A percentile compares a stretch with the other conserved stretches of the same genome.
These are phyloP conservation scores for Penicillium paradoxum DNA, from an alignment of 495 filamentous ascomycete genomes.

Conservation along the genomic window DNA sequence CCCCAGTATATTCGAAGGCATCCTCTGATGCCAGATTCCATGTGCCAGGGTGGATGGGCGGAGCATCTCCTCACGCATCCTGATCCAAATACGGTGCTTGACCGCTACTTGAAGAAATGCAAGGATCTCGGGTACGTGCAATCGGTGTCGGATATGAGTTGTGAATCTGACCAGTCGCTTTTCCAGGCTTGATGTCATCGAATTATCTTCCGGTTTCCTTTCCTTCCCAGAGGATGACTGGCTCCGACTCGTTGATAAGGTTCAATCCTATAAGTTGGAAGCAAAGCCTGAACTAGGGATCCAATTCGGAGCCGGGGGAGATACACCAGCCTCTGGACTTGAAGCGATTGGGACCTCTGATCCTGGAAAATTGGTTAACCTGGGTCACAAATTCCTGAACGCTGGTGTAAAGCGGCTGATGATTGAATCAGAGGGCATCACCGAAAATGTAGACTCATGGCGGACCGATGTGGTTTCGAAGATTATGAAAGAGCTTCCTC, in stretches of 20 bases:
- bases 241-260: slow-evolving; percentile 51
- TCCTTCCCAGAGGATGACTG: slow-evolving; percentile 53
- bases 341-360: slow-evolving; percentile 51
- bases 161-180: neutral
- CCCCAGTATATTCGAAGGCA: neutral
- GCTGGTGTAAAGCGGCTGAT: slow-evolving; percentile 54
- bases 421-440: slow-evolving; percentile 61
- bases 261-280: slow-evolving; percentile 46
- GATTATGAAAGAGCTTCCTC: slow-evolving; percentile 50
- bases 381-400: slow-evolving; percentile 49
- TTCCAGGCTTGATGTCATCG: slow-evolving; percentile 50
- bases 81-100: slow-evolving; percentile 40
- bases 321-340: slow-evolving; percentile 46
- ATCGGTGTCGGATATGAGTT: neutral
- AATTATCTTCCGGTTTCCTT: slow-evolving; percentile 51
- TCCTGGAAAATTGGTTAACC: slow-evolving; percentile 44
- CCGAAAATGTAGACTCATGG: slow-evolving; percentile 55
- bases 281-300: slow-evolving; percentile 59
- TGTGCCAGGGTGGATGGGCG: slow-evolving; percentile 46
- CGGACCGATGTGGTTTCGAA: slow-evolving; percentile 53
- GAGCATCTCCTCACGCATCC: slow-evolving; percentile 51
- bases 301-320: slow-evolving; percentile 57
- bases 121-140: slow-evolving; percentile 41
- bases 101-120: slow-evolving; percentile 49
- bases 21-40: neutral